Conservation (phyloP, 805 yeast genomes). For the Peterozyma xylosa region DNA sequence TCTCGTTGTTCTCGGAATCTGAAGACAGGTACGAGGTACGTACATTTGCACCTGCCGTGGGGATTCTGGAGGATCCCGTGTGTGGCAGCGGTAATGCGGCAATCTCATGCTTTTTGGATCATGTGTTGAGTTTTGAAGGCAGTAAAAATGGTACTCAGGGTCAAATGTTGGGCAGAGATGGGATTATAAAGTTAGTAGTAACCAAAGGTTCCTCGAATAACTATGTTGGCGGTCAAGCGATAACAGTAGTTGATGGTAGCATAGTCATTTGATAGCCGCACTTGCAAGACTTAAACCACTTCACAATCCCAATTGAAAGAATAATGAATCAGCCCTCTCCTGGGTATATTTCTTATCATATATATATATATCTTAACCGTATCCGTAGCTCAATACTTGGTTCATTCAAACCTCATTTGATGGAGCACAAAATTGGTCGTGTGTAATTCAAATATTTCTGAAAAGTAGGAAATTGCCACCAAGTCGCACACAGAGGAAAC, state of each 20-base stretch:
- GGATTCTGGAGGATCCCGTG: slow-evolving; percentile 43
- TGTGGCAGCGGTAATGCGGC: slow-evolving; percentile 42
- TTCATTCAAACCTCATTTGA: no score
- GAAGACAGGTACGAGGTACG: slow-evolving; percentile 29
- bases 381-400: no score
- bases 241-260: slow-evolving; percentile 28
- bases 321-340: no score
- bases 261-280: neutral
- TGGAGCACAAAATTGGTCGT: no score
- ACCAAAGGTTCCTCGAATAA: slow-evolving; percentile 12
- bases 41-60: slow-evolving; percentile 31
- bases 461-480: no score
- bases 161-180: slow-evolving; percentile 29
- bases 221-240: slow-evolving; percentile 32
- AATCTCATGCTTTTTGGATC: neutral
- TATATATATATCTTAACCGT: no score
- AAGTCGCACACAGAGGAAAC: no score
- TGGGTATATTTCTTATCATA: no score
- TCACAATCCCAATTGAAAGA: no score
- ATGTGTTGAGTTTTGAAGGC: neutral
- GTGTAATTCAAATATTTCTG: no score
- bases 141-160: slow-evolving; percentile 27
- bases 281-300: no score
- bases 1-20: slow-evolving; percentile 24
- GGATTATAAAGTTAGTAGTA: slow-evolving; percentile 21